These are phyloP conservation scores for Psilocybe azurescens DNA, from an alignment of 768 basidiomycete species.

Conservation along the genomic window DNA sequence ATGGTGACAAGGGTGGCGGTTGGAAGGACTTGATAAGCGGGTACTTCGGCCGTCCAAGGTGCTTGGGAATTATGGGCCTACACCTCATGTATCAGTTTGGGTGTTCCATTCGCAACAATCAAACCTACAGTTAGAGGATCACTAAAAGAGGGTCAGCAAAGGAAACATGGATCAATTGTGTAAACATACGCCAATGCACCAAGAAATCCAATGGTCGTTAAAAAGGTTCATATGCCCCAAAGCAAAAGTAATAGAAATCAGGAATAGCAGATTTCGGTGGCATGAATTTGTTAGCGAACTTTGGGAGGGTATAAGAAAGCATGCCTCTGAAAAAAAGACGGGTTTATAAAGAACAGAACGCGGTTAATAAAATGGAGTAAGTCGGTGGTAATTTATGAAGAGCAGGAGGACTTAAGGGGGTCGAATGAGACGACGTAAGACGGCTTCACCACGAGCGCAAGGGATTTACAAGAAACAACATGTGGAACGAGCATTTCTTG, in stretches of 20 bases:
- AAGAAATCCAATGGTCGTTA: constrained; percentile 68
- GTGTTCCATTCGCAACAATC: neutral
- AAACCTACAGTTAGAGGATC: constrained; percentile 67
- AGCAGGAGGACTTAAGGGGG: neutral
- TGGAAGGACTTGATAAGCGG: constrained; percentile 56
- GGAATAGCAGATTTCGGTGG: constrained; percentile 67
- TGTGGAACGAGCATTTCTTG: constrained; percentile 3
- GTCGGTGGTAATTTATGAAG: constrained; percentile 1
- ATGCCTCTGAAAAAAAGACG: constrained; percentile 3
- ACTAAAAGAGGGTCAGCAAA: constrained; percentile 31
- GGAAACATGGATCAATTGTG: constrained; percentile 6
- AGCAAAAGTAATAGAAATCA: constrained; percentile 73
- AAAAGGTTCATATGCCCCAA: constrained; percentile 75
- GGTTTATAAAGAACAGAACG: constrained; percentile 3
- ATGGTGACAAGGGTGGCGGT: constrained; percentile 71
- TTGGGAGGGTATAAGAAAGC: constrained; percentile 4
- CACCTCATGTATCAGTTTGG: constrained; percentile 12
- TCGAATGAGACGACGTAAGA: neutral
- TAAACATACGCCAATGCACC: constrained; percentile 57
- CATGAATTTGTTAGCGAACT: constrained; percentile 35
- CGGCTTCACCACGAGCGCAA: neutral
- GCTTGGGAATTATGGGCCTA: constrained; percentile 80
- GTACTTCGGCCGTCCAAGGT: constrained; percentile 61
- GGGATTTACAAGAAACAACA: constrained; percentile 1
- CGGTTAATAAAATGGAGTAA: neutral